Conservation (phyloP, 78 protist species). For the Pelomyxa schiedti region DNA sequence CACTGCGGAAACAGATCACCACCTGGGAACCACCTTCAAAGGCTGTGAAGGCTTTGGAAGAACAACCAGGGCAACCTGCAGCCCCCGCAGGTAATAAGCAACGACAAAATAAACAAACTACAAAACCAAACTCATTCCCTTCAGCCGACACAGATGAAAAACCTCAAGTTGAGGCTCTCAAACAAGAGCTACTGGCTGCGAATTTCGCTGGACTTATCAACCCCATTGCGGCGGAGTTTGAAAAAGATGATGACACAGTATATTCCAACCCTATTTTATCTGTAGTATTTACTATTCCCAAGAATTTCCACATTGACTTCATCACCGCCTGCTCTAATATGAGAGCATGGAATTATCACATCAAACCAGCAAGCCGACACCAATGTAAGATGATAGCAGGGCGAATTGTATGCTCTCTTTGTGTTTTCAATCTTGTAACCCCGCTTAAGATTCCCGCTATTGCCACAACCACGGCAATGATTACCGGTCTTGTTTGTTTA, state of each 20-base stretch:
- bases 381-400: conserved; percentile 87
- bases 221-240: conserved; percentile 20
- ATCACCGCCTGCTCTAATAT: conserved; percentile 45
- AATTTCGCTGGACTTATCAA: no score
- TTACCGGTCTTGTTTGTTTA: conserved; percentile 76
- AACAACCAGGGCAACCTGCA: background rate
- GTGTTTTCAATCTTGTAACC: no score
- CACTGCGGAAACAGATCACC: no score
- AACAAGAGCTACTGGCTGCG: background rate
- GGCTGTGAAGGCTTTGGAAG: background rate
- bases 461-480: conserved; percentile 98
- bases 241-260: conserved; percentile 59
- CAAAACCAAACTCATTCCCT: background rate
- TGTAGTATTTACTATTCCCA: no score
- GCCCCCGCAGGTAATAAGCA: conserved; percentile 2
- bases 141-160: background rate
- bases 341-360: conserved; percentile 60
- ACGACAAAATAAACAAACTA: background rate
- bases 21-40: background rate
- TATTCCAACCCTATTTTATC: no score
- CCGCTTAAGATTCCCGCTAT: conserved; percentile 99
- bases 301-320: conserved; percentile 56
- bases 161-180: background rate
- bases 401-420: no score
- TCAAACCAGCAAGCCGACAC: conserved; percentile 42